Evolutionary conservation across 2,329 filamentous ascomycete genomes (phyloP), one percentile per base, ranked within the genome.

Genomic region (Colletotrichum euphorbiae): DNA sequence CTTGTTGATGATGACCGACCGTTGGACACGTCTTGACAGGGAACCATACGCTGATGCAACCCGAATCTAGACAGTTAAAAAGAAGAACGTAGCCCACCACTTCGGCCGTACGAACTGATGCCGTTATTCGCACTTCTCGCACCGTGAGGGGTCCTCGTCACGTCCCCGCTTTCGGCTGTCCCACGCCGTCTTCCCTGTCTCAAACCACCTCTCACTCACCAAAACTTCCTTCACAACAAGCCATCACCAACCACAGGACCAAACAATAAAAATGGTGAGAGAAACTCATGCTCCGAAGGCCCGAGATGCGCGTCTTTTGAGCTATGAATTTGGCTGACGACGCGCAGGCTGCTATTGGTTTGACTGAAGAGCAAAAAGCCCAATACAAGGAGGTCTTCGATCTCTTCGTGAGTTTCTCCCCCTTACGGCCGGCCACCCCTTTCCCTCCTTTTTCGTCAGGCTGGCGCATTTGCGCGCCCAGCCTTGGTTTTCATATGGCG

Each of bases 311-410:
- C 12, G 7, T 6, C 21, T 11, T 12, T 12, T 15, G 13, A 19
- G 7, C 5, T 9, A 33, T 15, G 19, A 17, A 21, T 40, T 61
- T 59, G 12, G 54, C 21, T 9, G 28, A 33, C 15, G 1, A 28
- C 38, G 42, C 17, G 38, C 31, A 68, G 65, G 61, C 65, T 36
- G 48, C 63, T 48, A 45, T 60, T 64, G 60, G 38, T 61, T 65
- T 99, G 79, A 98, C 96, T 76, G 96, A 99, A 88, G 96, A 99
- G 87, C 96, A 99, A 89, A 96, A 98, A 81, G 98, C 96, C 81
- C 96, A 99, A 87, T 99, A 98, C 89, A 99, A 98, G 92, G 96
- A 99, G 87, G 96, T 96, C 62, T 99, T 99, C 86, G 99, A 96
- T 81, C 93, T 99, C 74, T 99, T 99, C 84, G 96, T 99, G 91